A percentile compares a stretch with the other conserved stretches of the same genome.
These are phyloP conservation scores for Penicillium polonicum DNA, from an alignment of 2,329 filamentous ascomycete genomes.

Conservation along the genomic window DNA sequence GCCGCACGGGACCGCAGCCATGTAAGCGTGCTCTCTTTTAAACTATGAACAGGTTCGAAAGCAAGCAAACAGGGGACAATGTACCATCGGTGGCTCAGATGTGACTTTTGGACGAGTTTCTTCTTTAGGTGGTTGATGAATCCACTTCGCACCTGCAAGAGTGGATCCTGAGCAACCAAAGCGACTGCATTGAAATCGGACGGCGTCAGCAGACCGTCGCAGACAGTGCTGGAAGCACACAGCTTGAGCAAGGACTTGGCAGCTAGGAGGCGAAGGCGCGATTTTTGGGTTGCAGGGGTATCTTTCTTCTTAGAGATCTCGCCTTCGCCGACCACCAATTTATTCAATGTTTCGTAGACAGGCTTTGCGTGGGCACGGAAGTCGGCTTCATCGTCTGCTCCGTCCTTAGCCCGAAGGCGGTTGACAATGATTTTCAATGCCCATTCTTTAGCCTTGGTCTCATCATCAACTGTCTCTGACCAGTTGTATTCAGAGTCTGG, in stretches of 20 bases:
- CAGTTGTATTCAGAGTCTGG: constrained; percentile 61
- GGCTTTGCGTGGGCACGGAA: constrained; percentile 58
- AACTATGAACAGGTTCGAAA: constrained; percentile 75
- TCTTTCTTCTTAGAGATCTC: constrained; percentile 73
- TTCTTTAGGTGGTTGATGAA: constrained; percentile 89
- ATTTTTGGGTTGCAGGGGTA: constrained; percentile 74
- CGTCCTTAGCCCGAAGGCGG: constrained; percentile 67
- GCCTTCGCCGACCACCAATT: constrained; percentile 71
- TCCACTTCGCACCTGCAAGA: constrained; percentile 68
- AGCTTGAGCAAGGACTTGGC: constrained; percentile 81
- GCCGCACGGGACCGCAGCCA: constrained; percentile 84
- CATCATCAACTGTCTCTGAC: constrained; percentile 73
- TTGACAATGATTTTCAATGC: constrained; percentile 86
- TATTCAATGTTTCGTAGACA: constrained; percentile 76
- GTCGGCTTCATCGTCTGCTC: constrained; percentile 44
- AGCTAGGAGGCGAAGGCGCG: constrained; percentile 77
- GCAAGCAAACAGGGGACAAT: constrained; percentile 86
- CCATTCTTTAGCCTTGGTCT: constrained; percentile 78
- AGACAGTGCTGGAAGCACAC: constrained; percentile 69
- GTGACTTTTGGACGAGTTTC: constrained; percentile 49
- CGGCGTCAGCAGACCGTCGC: constrained; percentile 70
- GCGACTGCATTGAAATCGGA: constrained; percentile 78
- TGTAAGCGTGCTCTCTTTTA: constrained; percentile 74
- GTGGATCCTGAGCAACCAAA: constrained; percentile 74
- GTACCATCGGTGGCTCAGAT: constrained; percentile 83